These are phyloP conservation scores for Phytophthora palmivora DNA, from an alignment of 352 stramenopile genomes.

Conservation along the genomic window DNA sequence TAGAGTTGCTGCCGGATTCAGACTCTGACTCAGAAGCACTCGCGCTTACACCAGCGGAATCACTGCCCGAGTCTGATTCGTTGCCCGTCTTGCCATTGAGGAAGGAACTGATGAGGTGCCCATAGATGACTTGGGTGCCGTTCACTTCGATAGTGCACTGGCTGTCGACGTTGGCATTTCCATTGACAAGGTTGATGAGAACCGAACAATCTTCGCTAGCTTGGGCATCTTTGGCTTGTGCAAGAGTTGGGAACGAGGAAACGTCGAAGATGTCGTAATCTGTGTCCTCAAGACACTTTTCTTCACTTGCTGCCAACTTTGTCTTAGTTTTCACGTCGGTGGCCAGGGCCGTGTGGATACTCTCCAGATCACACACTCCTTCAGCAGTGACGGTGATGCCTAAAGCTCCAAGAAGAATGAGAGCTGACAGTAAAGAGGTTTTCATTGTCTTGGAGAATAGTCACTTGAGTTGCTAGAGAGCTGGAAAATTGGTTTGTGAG, in stretches of 20 bases:
- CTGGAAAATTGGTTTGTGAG: constrained; percentile 19
- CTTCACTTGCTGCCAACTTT: constrained; percentile 23
- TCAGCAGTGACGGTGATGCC: constrained; percentile 13
- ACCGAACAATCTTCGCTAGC: constrained; percentile 44
- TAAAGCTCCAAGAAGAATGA: constrained; percentile 16
- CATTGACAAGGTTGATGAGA: constrained; percentile 65
- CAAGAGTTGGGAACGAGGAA: constrained; percentile 45
- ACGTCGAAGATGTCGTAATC: constrained; percentile 62
- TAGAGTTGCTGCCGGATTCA: constrained; percentile 17
- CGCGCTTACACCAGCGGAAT: constrained; percentile 14
- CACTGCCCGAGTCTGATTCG: constrained; percentile 42
- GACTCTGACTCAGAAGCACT: constrained; percentile 30
- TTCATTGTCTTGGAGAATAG: constrained; percentile 35
- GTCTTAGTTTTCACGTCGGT: constrained; percentile 25
- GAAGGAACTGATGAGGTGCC: constrained; percentile 52
- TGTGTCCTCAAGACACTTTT: constrained; percentile 32
- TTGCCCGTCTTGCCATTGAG: constrained; percentile 69
- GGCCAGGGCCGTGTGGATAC: constrained; percentile 48
- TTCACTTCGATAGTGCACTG: constrained; percentile 58
- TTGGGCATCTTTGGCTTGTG: constrained; percentile 37
- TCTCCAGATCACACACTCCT: constrained; percentile 44
- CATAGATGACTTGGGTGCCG: constrained; percentile 46
- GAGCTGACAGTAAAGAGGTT: constrained; percentile 13
- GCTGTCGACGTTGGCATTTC: constrained; percentile 54
- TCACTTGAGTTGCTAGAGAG: constrained; percentile 5